Evolutionary conservation across 2,329 filamentous ascomycete genomes (phyloP).

Genomic region (Fusarium bactridioides): DNA sequence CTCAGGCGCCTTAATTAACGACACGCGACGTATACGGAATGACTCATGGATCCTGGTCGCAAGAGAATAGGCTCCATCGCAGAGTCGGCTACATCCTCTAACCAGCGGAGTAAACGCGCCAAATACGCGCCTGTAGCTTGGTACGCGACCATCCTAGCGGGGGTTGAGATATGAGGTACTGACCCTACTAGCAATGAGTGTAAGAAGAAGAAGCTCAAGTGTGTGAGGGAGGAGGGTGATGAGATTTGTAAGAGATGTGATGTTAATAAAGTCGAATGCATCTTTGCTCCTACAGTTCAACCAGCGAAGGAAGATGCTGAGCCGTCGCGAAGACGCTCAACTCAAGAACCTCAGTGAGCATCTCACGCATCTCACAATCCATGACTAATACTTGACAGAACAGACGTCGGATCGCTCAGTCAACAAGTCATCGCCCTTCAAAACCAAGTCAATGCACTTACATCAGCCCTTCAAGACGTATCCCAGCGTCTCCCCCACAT

Average conservation of each 20-base stretch:
- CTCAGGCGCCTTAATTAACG: neutral
- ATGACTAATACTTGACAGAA: neutral
- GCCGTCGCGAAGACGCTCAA: neutral
- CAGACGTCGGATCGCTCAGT: neutral
- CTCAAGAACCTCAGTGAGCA: neutral
- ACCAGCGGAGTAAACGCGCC: conserved; percentile 3
- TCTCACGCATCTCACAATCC: fast-evolving
- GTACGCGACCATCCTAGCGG: neutral
- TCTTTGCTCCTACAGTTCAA: neutral
- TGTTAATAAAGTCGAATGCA: neutral
- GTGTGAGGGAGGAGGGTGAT: neutral
- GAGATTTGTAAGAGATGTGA: neutral
- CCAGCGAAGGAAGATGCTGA: neutral
- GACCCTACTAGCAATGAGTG: conserved; percentile 1
- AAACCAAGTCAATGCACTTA: neutral
- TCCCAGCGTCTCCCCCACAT: conserved; percentile 1
- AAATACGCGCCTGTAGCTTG: conserved; percentile 15
- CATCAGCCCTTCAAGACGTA: neutral
- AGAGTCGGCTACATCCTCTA: neutral
- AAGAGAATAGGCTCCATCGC: neutral
- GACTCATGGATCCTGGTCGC: neutral
- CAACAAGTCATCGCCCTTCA: neutral
- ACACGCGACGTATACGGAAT: neutral
- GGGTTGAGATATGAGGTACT: too few species aligned
- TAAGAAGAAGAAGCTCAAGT: conserved; percentile 14